A percentile compares a stretch with the other conserved stretches of the same genome.
These are phyloP conservation scores for Linum usitatissimum DNA, from an alignment of 345 rosid genomes.

Conservation along the genomic window DNA sequence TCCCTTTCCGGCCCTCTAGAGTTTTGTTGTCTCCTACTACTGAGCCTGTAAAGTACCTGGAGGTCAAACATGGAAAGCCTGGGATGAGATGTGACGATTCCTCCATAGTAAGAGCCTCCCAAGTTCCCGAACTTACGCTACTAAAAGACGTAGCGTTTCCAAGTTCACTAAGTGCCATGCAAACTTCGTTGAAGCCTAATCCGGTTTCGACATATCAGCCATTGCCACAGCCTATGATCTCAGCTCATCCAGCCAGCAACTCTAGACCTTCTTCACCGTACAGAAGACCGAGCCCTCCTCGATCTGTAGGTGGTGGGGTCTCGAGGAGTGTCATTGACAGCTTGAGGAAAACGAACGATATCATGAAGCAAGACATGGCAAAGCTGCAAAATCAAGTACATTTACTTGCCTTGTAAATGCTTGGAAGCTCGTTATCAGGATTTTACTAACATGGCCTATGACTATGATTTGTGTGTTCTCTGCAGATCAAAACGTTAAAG, in stretches of 20 bases:
- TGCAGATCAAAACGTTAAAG: conserved; percentile 55
- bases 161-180: conserved; percentile 57
- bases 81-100: conserved; percentile 41
- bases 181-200: conserved; percentile 49
- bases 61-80: conserved; percentile 47
- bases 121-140: conserved; percentile 51
- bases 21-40: conserved; percentile 43
- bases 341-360: conserved; percentile 75
- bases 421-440: not conserved
- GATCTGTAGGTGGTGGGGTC: conserved; percentile 39
- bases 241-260: conserved; percentile 30
- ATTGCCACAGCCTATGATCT: conserved; percentile 9
- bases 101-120: conserved; percentile 55
- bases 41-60: conserved; percentile 66
- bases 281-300: conserved; percentile 66
- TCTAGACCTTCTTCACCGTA: conserved; percentile 56
- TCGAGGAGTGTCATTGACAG: conserved; percentile 66
- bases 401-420: not conserved
- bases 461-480: not conserved
- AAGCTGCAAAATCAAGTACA: conserved; percentile 67
- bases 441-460: too few species aligned
- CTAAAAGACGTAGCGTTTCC: conserved; percentile 71
- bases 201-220: conserved; percentile 6
- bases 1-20: conserved; percentile 42
- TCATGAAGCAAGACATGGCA: conserved; percentile 61